A percentile compares a stretch with the other conserved stretches of the same genome.
Evolutionary conservation across 164 flowering plant species (phyloP).

Genomic region (Amborella trichopoda): DNA sequence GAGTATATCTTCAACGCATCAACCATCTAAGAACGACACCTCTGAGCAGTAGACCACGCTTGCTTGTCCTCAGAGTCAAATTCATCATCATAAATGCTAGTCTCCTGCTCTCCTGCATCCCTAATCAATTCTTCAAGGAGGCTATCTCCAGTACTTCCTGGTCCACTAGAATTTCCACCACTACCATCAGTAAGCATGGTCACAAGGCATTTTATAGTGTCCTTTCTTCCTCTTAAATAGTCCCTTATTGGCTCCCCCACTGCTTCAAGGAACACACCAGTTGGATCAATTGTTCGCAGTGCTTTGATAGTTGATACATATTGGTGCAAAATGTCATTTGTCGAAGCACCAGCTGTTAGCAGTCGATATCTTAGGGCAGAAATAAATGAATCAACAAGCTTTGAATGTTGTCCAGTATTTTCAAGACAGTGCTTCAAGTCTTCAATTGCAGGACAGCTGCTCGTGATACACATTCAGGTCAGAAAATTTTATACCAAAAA

Average conservation of each 20-base stretch:
- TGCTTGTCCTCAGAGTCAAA: slow-evolving; percentile 67
- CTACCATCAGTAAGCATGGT: slow-evolving; percentile 98
- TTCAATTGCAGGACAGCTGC: slow-evolving; percentile 93
- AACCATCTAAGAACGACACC: too few species aligned
- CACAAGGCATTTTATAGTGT: slow-evolving; percentile 93
- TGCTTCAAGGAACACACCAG: slow-evolving; percentile 94
- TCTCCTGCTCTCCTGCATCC: slow-evolving; percentile 84
- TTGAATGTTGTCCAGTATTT: slow-evolving; percentile 91
- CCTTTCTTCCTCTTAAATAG: slow-evolving; percentile 84
- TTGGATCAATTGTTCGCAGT: slow-evolving; percentile 85
- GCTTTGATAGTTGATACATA: slow-evolving; percentile 98
- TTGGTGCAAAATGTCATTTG: slow-evolving; percentile 96
- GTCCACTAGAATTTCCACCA: slow-evolving; percentile 61
- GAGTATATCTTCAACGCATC: too few species aligned
- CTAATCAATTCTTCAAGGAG: slow-evolving; percentile 97
- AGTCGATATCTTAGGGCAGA: slow-evolving; percentile 77
- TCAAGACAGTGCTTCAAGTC: slow-evolving; percentile 90
- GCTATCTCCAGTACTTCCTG: slow-evolving; percentile 80
- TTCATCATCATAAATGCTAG: slow-evolving; percentile 54
- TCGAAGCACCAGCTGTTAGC: slow-evolving; percentile 98
- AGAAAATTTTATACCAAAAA: too few species aligned
- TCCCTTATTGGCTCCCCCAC: slow-evolving; percentile 97
- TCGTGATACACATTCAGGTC: too few species aligned
- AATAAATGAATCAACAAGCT: slow-evolving; percentile 88
- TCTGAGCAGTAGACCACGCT: slow-evolving; percentile 66